These are phyloP conservation scores for Macrocystidia cucumis DNA, from an alignment of 1,284 basidiomycete species.

Conservation along the genomic window DNA sequence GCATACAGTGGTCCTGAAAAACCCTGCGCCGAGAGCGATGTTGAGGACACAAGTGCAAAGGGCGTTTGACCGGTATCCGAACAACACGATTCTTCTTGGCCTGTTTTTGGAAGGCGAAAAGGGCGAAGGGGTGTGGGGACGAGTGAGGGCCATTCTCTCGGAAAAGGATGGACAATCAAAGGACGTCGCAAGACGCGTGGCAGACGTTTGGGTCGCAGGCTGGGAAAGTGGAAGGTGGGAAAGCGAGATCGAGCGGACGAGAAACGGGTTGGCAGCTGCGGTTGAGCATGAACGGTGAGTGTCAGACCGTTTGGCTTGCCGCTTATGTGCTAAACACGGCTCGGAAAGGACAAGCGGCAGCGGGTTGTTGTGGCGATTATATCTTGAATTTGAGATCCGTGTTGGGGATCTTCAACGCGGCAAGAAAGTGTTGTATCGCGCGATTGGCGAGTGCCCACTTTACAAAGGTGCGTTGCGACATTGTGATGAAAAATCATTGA, in stretches of 20 bases:
- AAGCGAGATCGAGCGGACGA: conserved; percentile 60
- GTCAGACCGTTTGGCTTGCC: background rate
- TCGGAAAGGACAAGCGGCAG: conserved; percentile 72
- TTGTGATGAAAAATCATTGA: conserved; percentile 1
- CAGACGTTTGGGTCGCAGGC: conserved; percentile 71
- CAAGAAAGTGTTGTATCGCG: conserved; percentile 75
- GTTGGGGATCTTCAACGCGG: conserved; percentile 54
- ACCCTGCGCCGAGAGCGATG: conserved; percentile 49
- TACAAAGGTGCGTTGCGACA: conserved; percentile 53
- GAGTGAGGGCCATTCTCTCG: conserved; percentile 46
- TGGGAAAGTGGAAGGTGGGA: conserved; percentile 71
- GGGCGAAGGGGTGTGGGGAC: conserved; percentile 68
- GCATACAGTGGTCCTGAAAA: conserved; percentile 45
- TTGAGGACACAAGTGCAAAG: conserved; percentile 51
- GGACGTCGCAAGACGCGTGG: conserved; percentile 46
- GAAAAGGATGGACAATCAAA: conserved; percentile 40
- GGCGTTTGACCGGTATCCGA: conserved; percentile 55
- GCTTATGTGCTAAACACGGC: conserved; percentile 13
- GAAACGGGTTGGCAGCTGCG: conserved; percentile 52
- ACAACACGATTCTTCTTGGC: conserved; percentile 69
- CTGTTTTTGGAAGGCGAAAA: conserved; percentile 75
- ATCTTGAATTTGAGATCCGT: conserved; percentile 78
- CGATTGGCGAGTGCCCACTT: conserved; percentile 76
- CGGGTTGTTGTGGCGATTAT: conserved; percentile 70
- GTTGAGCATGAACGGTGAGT: conserved; percentile 60